Percentiles rank a stretch among this genome's conserved stretches.
Evolutionary conservation across 179 eudicot species (phyloP).

Genomic region (Spergularia azorica): DNA sequence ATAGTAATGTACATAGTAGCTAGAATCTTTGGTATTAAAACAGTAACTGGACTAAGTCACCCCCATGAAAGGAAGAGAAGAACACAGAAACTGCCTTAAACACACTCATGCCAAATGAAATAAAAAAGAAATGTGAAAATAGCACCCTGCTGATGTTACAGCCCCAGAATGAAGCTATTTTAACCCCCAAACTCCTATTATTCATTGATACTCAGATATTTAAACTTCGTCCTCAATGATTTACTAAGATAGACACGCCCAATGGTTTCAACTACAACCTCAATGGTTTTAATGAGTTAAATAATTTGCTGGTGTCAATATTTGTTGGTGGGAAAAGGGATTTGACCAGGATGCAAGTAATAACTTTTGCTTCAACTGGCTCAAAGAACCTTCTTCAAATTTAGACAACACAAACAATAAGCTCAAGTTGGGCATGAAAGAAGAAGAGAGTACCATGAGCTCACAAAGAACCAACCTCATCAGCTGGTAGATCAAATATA

Average conservation of each 20-base stretch:
- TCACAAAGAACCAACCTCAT: conserved; percentile 53
- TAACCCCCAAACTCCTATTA: too few species aligned
- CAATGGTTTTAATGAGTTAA: too few species aligned
- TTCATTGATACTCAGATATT: too few species aligned
- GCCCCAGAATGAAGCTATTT: too few species aligned
- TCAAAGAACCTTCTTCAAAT: conserved; percentile 1
- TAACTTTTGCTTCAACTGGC: not conserved
- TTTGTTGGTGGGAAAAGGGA: too few species aligned
- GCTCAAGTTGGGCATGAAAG: not conserved
- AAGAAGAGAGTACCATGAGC: not conserved
- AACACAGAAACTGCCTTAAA: not conserved
- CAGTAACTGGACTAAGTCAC: too few species aligned
- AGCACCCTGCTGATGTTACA: too few species aligned
- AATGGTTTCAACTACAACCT: too few species aligned
- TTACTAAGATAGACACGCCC: too few species aligned
- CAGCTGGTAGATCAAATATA: conserved; percentile 72
- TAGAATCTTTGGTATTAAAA: not conserved
- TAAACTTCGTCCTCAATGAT: too few species aligned
- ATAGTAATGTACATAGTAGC: not conserved
- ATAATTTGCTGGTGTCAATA: too few species aligned
- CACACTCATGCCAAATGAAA: not conserved
- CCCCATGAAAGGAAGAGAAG: not conserved
- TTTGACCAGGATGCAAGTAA: too few species aligned
- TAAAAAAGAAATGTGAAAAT: not conserved
- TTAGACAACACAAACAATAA: not conserved